phyloP scores from a whole-genome alignment of 2,329 filamentous ascomycete species.

The Ceratocystis lukuohia region DNA sequence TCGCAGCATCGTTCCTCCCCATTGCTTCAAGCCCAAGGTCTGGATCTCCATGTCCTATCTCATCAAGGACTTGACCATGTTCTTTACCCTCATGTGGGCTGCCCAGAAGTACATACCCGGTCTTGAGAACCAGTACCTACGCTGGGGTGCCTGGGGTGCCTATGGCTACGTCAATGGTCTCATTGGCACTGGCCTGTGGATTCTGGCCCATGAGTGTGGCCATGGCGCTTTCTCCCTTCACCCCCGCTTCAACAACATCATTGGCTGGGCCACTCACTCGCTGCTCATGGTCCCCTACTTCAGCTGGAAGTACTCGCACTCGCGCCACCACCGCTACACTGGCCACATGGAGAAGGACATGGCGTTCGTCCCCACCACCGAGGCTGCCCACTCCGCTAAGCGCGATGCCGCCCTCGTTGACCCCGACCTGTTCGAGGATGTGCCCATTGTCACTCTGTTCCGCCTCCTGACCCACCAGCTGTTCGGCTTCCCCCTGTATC shows the following conservation, averaged over 20 bases:
- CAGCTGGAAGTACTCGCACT: constrained; percentile 58
- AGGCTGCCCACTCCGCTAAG: constrained; percentile 26
- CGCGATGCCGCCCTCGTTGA: constrained; percentile 29
- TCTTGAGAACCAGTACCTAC: constrained; percentile 33
- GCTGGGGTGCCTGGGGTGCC: constrained; percentile 37
- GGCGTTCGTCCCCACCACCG: constrained; percentile 44
- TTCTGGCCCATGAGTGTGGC: constrained; percentile 57
- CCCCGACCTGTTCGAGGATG: constrained; percentile 48
- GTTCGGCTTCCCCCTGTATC: constrained; percentile 50
- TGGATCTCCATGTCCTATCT: constrained; percentile 42
- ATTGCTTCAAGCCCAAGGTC: constrained; percentile 47
- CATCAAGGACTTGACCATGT: constrained; percentile 40
- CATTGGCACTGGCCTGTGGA: constrained; percentile 56
- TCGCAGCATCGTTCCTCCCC: constrained; percentile 41
- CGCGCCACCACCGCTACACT: constrained; percentile 55
- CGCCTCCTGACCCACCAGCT: constrained; percentile 49
- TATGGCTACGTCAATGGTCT: constrained; percentile 52
- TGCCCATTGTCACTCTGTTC: constrained; percentile 42
- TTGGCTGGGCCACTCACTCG: constrained; percentile 54
- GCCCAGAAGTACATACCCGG: constrained; percentile 41
- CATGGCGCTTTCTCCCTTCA: constrained; percentile 53
- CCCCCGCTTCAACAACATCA: constrained; percentile 42
- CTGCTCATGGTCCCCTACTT: constrained; percentile 56
- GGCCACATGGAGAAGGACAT: constrained; percentile 57
- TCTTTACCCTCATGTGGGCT: constrained; percentile 35